phyloP scores from a whole-genome alignment of 768 basidiomycete genomes.

The Mrakia blollopis region DNA sequence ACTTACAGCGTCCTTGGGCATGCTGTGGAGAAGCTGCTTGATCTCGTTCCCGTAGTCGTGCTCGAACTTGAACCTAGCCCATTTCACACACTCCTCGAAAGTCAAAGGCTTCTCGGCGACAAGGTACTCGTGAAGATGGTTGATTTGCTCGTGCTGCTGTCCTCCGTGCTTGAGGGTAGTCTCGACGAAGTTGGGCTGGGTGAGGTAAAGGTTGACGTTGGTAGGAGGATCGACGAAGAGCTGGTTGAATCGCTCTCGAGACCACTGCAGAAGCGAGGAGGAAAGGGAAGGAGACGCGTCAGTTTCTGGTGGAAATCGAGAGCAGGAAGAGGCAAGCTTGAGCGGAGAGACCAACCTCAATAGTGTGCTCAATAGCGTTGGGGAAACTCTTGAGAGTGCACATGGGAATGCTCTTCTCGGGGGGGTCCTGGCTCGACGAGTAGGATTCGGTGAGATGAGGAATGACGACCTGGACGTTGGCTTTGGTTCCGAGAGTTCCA shows the following conservation, averaged over 20 bases:
- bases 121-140: conserved; percentile 80
- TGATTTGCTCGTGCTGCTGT: conserved; percentile 81
- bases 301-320: neutral
- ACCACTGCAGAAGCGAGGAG: conserved; percentile 63
- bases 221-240: conserved; percentile 91
- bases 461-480: conserved; percentile 90
- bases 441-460: conserved; percentile 95
- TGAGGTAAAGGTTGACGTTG: conserved; percentile 91
- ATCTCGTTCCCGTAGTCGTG: conserved; percentile 89
- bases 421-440: conserved; percentile 95
- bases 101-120: conserved; percentile 89
- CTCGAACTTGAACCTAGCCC: conserved; percentile 95
- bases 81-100: conserved; percentile 94
- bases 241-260: conserved; percentile 83
- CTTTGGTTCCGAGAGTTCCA: conserved; percentile 96
- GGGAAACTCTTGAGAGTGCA: conserved; percentile 99
- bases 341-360: conserved; percentile 59
- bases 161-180: conserved; percentile 83
- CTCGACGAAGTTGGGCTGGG: conserved; percentile 92
- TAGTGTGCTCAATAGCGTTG: conserved; percentile 94
- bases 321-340: neutral
- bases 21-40: conserved; percentile 81
- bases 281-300: neutral
- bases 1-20: conserved; percentile 82
- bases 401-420: conserved; percentile 92